Conservation (phyloP, 805 yeast genomes). For the Ogataea chonburiensis region DNA sequence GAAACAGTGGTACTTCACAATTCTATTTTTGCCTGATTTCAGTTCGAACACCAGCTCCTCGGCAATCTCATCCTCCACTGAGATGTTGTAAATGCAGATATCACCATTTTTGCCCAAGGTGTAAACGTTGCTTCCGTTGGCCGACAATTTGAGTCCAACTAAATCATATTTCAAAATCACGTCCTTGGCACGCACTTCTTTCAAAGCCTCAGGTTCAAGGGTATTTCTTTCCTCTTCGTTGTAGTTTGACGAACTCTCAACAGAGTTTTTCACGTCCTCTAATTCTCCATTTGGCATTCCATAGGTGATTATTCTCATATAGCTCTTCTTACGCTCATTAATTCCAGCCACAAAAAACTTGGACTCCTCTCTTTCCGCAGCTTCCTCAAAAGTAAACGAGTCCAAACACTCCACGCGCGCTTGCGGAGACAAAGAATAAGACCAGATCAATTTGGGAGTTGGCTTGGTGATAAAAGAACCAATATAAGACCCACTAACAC, state of each 20-base stretch:
- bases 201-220: constrained; percentile 34
- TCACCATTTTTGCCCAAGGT: constrained; percentile 34
- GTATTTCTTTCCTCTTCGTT: constrained; percentile 32
- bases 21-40: constrained; percentile 13
- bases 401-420: constrained; percentile 44
- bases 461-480: constrained; percentile 53
- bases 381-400: constrained; percentile 26
- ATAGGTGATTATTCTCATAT: constrained; percentile 28
- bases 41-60: constrained; percentile 12
- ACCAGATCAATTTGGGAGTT: constrained; percentile 57
- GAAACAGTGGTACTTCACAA: constrained; percentile 27
- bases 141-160: constrained; percentile 29
- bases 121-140: constrained; percentile 30
- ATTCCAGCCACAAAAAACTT: constrained; percentile 35
- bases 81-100: constrained; percentile 26
- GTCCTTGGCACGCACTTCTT: constrained; percentile 34
- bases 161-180: constrained; percentile 27
- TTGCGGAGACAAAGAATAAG: constrained; percentile 51
- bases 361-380: constrained; percentile 18
- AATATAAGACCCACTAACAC: constrained; percentile 52
- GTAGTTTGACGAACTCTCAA: constrained; percentile 26
- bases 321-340: constrained; percentile 36
- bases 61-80: constrained; percentile 14
- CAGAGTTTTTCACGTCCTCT: constrained; percentile 32
- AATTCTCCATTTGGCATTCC: constrained; percentile 21